phyloP scores from a whole-genome alignment of 768 basidiomycete genomes.

The Lanmaoa rubissima region DNA sequence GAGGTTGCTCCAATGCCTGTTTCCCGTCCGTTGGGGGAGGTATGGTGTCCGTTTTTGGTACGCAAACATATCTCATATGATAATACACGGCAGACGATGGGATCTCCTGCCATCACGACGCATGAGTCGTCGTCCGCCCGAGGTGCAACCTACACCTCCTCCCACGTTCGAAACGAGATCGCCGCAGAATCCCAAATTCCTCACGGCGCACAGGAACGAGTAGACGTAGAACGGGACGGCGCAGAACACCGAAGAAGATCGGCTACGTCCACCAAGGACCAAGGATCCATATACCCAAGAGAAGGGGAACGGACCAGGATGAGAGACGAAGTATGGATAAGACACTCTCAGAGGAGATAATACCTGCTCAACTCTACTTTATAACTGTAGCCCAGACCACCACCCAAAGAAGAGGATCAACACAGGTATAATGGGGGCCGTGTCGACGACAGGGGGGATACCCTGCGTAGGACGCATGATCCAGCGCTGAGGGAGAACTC shows the following conservation, averaged over 20 bases:
- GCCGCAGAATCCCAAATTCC: neutral
- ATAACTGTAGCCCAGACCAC: neutral
- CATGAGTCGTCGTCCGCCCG: neutral
- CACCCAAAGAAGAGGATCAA: neutral
- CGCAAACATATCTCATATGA: neutral
- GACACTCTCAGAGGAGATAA: no score
- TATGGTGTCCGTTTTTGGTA: neutral
- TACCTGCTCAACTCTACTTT: neutral
- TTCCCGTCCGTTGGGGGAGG: slow-evolving; percentile 8
- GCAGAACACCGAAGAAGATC: neutral
- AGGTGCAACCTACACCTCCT: neutral
- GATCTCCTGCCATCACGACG: neutral
- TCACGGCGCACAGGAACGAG: neutral
- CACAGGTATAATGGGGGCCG: neutral
- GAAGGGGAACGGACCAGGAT: neutral
- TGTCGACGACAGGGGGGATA: neutral
- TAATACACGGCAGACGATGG: neutral
- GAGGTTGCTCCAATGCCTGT: neutral
- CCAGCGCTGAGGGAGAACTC: neutral
- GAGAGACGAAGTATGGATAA: slow-evolving; percentile 7
- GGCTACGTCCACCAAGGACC: neutral
- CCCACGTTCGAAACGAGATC: neutral
- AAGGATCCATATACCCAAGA: neutral
- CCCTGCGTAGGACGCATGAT: neutral
- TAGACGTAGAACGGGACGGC: neutral